Conservation (phyloP, 352 stramenopile species). For the Phytophthora constricta region DNA sequence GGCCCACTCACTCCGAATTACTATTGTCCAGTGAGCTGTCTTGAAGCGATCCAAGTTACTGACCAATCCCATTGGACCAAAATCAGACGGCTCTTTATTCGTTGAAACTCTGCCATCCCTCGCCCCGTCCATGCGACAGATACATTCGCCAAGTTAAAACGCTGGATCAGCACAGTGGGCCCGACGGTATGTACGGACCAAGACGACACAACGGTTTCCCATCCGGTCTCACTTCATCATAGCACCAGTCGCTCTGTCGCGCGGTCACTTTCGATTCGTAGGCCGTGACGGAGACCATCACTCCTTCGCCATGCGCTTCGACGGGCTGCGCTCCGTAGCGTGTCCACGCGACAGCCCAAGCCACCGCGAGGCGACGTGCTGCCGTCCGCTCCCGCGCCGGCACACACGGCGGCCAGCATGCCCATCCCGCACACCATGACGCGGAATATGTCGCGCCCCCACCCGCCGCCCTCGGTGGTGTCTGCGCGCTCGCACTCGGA, state of each 20-base stretch:
- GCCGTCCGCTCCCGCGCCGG: no score
- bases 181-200: no score
- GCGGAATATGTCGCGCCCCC: conserved; percentile 25
- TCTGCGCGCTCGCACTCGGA: conserved; percentile 21
- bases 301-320: conserved; percentile 32
- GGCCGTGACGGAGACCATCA: no score
- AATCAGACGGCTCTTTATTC: no score
- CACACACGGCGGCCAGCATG: conserved; percentile 16
- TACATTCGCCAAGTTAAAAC: no score
- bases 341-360: conserved; percentile 21
- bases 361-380: conserved; percentile 11
- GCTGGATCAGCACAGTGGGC: no score
- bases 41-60: no score
- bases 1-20: no score
- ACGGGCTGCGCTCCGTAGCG: conserved; percentile 35
- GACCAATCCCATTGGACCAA: no score
- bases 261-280: neutral
- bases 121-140: no score
- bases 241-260: neutral
- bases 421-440: conserved; percentile 31
- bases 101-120: no score
- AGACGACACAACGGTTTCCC: neutral
- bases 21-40: no score
- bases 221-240: neutral
- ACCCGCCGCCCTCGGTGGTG: conserved; percentile 18